Base-by-base conservation (phyloP, 805 yeast species). In the Candida sanyiensis region DNA sequence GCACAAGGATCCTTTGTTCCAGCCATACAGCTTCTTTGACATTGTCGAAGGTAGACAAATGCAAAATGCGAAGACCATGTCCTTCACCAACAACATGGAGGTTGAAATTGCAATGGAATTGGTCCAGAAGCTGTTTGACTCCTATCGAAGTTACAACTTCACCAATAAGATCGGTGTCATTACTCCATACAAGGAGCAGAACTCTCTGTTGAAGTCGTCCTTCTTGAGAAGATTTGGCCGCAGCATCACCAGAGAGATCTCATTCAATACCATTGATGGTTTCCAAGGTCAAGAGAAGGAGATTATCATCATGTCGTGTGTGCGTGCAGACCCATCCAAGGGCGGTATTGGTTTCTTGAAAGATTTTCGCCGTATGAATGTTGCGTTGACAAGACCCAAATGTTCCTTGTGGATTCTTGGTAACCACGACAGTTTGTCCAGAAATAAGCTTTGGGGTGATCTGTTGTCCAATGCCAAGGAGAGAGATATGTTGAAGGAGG, bases 231-330 rank as follows among this genome's bases (percentile, higher is more conserved):
- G 65, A 38, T 83, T 73, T 52, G 97, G 97, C 9, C 64, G 64
- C 3, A 54, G 64, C 4, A 81, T 90, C 24, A 58, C 72, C 15
- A 69, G 73, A 22, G 80, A 75, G 38, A 77, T 94, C 35, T 95
- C 85, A 55, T 88, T 93, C 63, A 88, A 89, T 55, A 87, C 99
- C 0, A 88, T 93, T 44, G 99, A 93, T 70, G 98, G 97, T 1
- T 93, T 89, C 58, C 99, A 88, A 65, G 97, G 96, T 47, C 97
- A 93, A 61, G 99, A 93, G 57, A 93, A 90, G 59, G 97, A 90
- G 46, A 77, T 93, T 33, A 86, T 93, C 45, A 75, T 93, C 35
- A 81, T 93, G 69, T 88, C 97, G 0, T 90, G 97, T 75, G 99
- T 93, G 4, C 75, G 98, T 52, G 96, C 97, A 1, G 82, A 78